These are phyloP conservation scores for Zymoseptoria brevis DNA, from an alignment of 2,329 filamentous ascomycete species.

Conservation along the genomic window DNA sequence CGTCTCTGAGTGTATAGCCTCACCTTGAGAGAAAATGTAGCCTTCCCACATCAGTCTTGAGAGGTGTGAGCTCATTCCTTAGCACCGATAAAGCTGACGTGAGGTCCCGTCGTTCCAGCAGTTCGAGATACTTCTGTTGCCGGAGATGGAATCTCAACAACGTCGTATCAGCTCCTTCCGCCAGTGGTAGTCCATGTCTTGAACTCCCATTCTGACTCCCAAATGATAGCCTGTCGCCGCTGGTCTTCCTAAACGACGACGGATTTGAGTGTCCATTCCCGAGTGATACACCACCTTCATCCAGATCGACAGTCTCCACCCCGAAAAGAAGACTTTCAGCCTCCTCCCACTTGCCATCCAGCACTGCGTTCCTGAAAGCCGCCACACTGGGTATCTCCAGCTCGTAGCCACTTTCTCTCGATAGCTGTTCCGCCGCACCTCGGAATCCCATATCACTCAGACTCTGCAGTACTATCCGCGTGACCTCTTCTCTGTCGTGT, in stretches of 20 bases:
- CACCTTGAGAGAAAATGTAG: constrained; percentile 74
- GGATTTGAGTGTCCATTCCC: constrained; percentile 20
- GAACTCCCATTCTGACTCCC: constrained; percentile 22
- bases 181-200: constrained; percentile 57
- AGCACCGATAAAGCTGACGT: constrained; percentile 71
- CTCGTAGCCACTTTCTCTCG: constrained; percentile 75
- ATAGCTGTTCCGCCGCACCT: constrained; percentile 64
- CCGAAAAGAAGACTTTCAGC: constrained; percentile 76
- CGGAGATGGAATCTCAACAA: constrained; percentile 82
- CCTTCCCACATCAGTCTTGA: constrained; percentile 68
- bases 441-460: constrained; percentile 82
- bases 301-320: constrained; percentile 32
- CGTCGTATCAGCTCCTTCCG: constrained; percentile 64
- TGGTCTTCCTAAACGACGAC: constrained; percentile 17
- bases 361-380: constrained; percentile 72
- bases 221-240: constrained; percentile 14
- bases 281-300: constrained; percentile 35
- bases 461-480: constrained; percentile 84
- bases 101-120: constrained; percentile 70
- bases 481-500: constrained; percentile 87
- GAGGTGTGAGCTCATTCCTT: constrained; percentile 75
- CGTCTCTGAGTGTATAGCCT: constrained; percentile 5
- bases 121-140: constrained; percentile 90
- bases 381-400: constrained; percentile 80
- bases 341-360: constrained; percentile 71